A percentile compares a stretch with the other conserved stretches of the same genome.
Conservation (phyloP, 2,329 filamentous ascomycete genomes). For the Clarireedia hainanense region DNA sequence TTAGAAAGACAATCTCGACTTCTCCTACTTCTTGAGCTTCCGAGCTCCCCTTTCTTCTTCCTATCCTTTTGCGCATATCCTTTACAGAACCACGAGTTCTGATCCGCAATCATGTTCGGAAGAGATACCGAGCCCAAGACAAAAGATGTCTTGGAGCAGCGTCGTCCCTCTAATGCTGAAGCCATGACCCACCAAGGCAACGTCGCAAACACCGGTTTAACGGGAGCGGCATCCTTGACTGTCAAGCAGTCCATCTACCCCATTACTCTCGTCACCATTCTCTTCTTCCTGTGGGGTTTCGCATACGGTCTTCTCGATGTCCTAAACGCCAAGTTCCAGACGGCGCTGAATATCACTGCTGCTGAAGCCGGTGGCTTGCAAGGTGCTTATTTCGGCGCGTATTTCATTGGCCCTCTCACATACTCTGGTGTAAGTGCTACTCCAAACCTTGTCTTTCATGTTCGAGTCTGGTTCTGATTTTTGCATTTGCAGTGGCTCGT, state of each 20-base stretch:
- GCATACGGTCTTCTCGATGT: slow-evolving; percentile 81
- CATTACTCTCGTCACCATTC: slow-evolving; percentile 7
- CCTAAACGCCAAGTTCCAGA: slow-evolving; percentile 50
- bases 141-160: not conserved
- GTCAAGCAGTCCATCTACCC: slow-evolving; percentile 8
- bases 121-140: not conserved
- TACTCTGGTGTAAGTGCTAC: slow-evolving; percentile 45
- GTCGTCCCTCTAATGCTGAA: not conserved
- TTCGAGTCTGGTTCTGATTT: not conserved
- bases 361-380: slow-evolving; percentile 55
- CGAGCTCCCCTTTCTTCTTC: not conserved
- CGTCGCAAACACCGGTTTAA: not conserved
- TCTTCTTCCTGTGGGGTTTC: slow-evolving; percentile 8
- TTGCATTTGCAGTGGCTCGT: slow-evolving; percentile 42
- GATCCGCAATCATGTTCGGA: slow-evolving; percentile 1
- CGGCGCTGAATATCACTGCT: slow-evolving; percentile 56
- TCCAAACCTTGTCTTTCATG: not conserved
- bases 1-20: not conserved
- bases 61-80: not conserved
- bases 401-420: slow-evolving; percentile 58
- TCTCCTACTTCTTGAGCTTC: not conserved
- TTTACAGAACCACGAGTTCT: not conserved
- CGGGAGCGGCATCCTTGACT: not conserved
- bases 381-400: slow-evolving; percentile 63
- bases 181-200: not conserved